Base-by-base conservation (phyloP, 805 yeast species). In the Saturnispora sanitii region DNA sequence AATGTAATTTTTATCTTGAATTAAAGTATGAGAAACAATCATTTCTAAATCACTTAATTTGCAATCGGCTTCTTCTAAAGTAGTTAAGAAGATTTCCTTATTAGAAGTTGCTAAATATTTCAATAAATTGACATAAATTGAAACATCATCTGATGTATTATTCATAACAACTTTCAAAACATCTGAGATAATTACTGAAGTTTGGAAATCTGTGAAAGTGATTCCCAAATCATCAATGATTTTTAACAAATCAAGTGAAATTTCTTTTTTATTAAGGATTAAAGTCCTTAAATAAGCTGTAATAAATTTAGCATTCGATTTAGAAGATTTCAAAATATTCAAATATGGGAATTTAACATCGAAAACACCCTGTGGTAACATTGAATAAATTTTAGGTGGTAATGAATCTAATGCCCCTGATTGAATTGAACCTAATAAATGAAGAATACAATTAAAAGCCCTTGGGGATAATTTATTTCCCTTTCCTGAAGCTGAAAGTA, bases 21-120 rank as follows among this genome's bases (percentile, higher is more conserved):
- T 50, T 38, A 86, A 60, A 1, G 88, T 77, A 1, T 81, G 70
- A 60, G 84, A 82, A 35, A 85, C 62, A 40, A 71, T 68, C 67
- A 86, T 72, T 62, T 80, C 88, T 22, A 79, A 61, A 4, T 65
- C 49, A 22, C 70, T 75, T 3, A 74, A 44, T 5, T 61, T 51
- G 17, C 69, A 40, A 16, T 60, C 55, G 18, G 59, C 40, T 2
- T 66, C 56, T 2, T 54, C 47, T 37, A 75, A 52, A 20, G 64
- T 60, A n/a, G 55, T 49, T n/a, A 64, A 31, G 33, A 75, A 66
- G 17, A 65, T 45, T 2, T 56, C 62, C 44, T 67, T 62, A 39
- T 71, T 56, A 4, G 52, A 49, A 6, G 54, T 50, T 27, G 67
- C 60, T 37, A 73, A 45, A 33, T 64, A 52, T 35, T 60, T 57